These are phyloP conservation scores for Coemansia erecta DNA, from an alignment of 192 early-diverging fungal genomes.

Conservation along the genomic window DNA sequence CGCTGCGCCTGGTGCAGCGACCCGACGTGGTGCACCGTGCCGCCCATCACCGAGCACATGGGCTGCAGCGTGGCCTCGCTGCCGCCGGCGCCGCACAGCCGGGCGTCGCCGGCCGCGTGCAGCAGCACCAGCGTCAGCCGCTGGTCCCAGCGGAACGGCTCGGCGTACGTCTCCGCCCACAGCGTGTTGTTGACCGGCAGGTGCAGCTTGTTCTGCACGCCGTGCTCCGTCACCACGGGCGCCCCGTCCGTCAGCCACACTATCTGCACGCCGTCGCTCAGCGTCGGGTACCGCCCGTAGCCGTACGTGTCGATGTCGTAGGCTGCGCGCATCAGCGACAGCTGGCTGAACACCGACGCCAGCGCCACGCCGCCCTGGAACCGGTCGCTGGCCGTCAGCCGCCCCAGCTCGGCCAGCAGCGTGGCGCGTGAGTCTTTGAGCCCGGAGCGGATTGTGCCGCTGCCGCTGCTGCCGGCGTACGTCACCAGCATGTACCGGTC, in stretches of 20 bases:
- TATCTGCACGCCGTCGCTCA: conserved; percentile 65
- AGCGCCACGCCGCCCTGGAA: conserved; percentile 68
- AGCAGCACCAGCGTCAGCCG: conserved; percentile 66
- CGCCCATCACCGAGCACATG: conserved; percentile 72
- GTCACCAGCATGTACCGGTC: conserved; percentile 79
- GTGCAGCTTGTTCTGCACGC: conserved; percentile 61
- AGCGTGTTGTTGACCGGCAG: conserved; percentile 61
- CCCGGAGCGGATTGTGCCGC: conserved; percentile 42
- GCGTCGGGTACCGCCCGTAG: conserved; percentile 65
- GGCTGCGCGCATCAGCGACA: conserved; percentile 62
- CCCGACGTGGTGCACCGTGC: conserved; percentile 54
- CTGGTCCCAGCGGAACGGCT: conserved; percentile 88
- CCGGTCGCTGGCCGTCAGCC: conserved; percentile 61
- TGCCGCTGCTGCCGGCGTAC: conserved; percentile 53
- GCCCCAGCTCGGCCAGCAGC: conserved; percentile 63
- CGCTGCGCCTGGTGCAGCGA: conserved; percentile 59
- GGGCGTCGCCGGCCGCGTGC: conserved; percentile 35
- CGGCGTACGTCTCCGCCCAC: conserved; percentile 64
- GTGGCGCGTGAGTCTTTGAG: conserved; percentile 53
- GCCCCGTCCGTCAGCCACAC: conserved; percentile 81
- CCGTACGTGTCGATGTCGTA: conserved; percentile 68
- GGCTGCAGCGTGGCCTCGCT: conserved; percentile 59
- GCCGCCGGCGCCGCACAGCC: conserved; percentile 41
- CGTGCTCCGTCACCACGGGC: conserved; percentile 51
- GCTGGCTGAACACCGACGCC: conserved; percentile 65